Percentiles rank a stretch among this genome's conserved stretches.
phyloP scores from a whole-genome alignment of 2,329 filamentous ascomycete genomes.

The Penicillium italicum region DNA sequence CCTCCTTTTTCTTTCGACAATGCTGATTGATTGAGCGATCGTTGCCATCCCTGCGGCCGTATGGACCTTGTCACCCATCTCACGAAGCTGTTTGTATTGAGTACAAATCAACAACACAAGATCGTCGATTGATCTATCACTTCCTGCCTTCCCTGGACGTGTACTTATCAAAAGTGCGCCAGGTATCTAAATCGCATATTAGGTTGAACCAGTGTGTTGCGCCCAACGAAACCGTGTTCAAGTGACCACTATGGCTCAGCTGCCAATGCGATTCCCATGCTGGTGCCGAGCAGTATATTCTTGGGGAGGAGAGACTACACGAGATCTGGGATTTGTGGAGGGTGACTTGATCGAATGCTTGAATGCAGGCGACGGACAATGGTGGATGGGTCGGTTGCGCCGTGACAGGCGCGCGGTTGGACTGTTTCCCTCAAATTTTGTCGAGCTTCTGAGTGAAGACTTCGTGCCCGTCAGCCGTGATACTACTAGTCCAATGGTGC shows the following conservation, averaged over 20 bases:
- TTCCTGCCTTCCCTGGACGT: background rate
- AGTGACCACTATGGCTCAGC: constrained; percentile 43
- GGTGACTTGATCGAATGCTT: constrained; percentile 97
- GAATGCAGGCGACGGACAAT: constrained; percentile 94
- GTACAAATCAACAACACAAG: constrained; percentile 2
- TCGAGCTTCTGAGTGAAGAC: constrained; percentile 78
- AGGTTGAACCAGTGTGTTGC: background rate
- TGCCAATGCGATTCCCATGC: constrained; percentile 80
- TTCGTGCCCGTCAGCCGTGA: constrained; percentile 66
- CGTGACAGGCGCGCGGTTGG: constrained; percentile 88
- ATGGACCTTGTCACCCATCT: constrained; percentile 14
- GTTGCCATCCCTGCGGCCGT: constrained; percentile 13
- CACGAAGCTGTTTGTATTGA: constrained; percentile 5
- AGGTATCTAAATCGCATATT: background rate
- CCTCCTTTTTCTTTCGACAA: constrained; percentile 4
- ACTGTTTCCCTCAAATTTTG: constrained; percentile 95
- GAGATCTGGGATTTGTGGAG: constrained; percentile 94
- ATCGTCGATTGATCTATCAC: background rate
- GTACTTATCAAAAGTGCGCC: background rate
- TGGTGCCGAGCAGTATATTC: constrained; percentile 91
- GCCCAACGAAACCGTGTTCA: background rate
- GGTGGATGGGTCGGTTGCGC: constrained; percentile 93
- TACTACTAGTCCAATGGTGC: constrained; percentile 51
- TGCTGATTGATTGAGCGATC: constrained; percentile 14
- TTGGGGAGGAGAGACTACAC: constrained; percentile 92